These are phyloP conservation scores for Calonectria pteridis DNA, from an alignment of 2,329 filamentous ascomycete genomes.

Conservation along the genomic window DNA sequence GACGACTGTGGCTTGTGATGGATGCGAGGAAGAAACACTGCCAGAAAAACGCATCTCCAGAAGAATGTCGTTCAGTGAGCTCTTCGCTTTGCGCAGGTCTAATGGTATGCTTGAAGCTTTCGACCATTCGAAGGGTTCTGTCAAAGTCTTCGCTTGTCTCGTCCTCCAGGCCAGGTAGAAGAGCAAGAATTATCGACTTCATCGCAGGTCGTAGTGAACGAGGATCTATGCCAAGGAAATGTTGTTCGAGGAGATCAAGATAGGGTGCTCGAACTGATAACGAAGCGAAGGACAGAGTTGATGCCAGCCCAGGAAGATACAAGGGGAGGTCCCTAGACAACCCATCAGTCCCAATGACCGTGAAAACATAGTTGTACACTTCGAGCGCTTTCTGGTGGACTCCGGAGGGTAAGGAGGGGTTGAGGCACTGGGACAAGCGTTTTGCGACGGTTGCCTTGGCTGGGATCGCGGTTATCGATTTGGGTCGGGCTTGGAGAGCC, in stretches of 20 bases:
- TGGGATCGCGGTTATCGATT: constrained; percentile 79
- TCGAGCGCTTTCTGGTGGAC: constrained; percentile 98
- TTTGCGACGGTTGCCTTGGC: constrained; percentile 88
- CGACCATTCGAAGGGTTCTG: constrained; percentile 81
- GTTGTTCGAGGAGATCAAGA: constrained; percentile 83
- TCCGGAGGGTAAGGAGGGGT: constrained; percentile 91
- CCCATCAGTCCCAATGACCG: constrained; percentile 83
- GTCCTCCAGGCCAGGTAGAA: constrained; percentile 93
- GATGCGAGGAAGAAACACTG: constrained; percentile 96
- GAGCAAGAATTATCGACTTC: constrained; percentile 89
- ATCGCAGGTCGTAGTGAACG: constrained; percentile 84
- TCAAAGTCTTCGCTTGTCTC: constrained; percentile 99
- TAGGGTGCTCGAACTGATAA: constrained; percentile 90
- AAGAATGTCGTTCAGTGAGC: constrained; percentile 65
- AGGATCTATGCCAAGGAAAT: constrained; percentile 80
- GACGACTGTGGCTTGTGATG: constrained; percentile 87
- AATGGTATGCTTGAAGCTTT: constrained; percentile 80
- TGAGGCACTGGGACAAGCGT: constrained; percentile 93
- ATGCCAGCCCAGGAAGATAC: constrained; percentile 89
- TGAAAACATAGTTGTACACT: constrained; percentile 91
- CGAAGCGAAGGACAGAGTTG: constrained; percentile 94
- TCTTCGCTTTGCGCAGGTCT: constrained; percentile 65
- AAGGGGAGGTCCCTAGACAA: constrained; percentile 85
- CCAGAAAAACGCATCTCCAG: constrained; percentile 93
- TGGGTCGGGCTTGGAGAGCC: constrained; percentile 89